Evolutionary conservation across 140 eudicot genomes (phyloP).

Genomic region (Cichorium intybus): DNA sequence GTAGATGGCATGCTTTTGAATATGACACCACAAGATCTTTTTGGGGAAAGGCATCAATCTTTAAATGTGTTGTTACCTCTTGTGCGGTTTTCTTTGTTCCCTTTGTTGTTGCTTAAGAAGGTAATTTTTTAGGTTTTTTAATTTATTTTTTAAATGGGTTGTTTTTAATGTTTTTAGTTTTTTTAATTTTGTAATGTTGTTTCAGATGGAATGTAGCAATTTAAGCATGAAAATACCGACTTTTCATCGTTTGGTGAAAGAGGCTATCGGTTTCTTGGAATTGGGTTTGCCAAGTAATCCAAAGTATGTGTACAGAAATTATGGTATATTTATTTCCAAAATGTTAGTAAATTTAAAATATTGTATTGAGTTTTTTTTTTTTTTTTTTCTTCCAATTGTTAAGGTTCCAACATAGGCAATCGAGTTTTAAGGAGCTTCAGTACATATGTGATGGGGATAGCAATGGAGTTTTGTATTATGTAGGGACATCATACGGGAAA

Average conservation of each 20-base stretch:
- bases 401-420: slow-evolving; percentile 83
- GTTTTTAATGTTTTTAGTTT: background rate
- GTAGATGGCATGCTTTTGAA: slow-evolving; percentile 49
- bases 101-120: slow-evolving; percentile 63
- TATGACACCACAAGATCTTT: slow-evolving; percentile 54
- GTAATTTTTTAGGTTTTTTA: slow-evolving; percentile 36
- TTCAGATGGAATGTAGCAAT: slow-evolving; percentile 74
- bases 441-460: slow-evolving; percentile 96
- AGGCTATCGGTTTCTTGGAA: slow-evolving; percentile 68
- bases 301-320: slow-evolving; percentile 43
- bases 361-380: background rate
- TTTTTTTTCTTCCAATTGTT: background rate
- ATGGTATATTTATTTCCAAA: background rate
- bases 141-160: background rate
- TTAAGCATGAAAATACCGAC: slow-evolving; percentile 46
- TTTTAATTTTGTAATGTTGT: slow-evolving; percentile 1
- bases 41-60: slow-evolving; percentile 57
- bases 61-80: slow-evolving; percentile 50
- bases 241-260: slow-evolving; percentile 66
- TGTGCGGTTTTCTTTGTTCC: slow-evolving; percentile 82
- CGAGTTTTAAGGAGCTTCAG: slow-evolving; percentile 95
- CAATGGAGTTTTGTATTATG: slow-evolving; percentile 81
- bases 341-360: background rate
- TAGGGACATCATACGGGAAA: slow-evolving; percentile 91
- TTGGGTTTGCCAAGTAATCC: slow-evolving; percentile 41